phyloP scores from a whole-genome alignment of 352 stramenopile genomes.

The Plasmopara halstedii region DNA sequence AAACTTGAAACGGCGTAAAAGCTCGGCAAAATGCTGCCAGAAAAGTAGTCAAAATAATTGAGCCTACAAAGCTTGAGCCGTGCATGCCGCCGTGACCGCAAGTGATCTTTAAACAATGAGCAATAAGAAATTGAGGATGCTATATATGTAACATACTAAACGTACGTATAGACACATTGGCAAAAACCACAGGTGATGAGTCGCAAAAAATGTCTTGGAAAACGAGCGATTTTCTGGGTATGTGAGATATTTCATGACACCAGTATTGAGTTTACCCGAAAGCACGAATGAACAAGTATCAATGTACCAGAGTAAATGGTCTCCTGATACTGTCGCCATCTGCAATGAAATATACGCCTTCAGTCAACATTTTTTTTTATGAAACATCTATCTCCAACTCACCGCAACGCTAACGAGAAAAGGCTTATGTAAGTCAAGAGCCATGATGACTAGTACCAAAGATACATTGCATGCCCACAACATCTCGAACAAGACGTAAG shows the following conservation, averaged over 20 bases:
- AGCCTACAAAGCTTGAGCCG: constrained; percentile 50
- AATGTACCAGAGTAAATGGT: constrained; percentile 91
- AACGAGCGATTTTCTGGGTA: constrained; percentile 74
- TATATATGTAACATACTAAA: neutral
- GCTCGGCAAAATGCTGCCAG: constrained; percentile 48
- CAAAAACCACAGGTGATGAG: constrained; percentile 81
- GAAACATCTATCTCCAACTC: constrained; percentile 3
- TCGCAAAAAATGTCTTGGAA: constrained; percentile 74
- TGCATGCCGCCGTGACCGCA: constrained; percentile 67
- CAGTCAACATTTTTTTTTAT: too few species aligned
- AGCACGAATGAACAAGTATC: constrained; percentile 69
- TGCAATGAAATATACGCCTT: constrained; percentile 4
- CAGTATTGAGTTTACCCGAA: constrained; percentile 81
- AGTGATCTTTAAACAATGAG: constrained; percentile 37
- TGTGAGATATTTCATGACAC: constrained; percentile 87
- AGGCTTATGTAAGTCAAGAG: constrained; percentile 64
- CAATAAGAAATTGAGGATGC: neutral
- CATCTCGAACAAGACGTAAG: constrained; percentile 74
- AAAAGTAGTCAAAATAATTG: constrained; percentile 50
- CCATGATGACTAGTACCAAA: constrained; percentile 56
- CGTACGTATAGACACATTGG: constrained; percentile 70
- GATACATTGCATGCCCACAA: constrained; percentile 81
- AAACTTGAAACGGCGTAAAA: constrained; percentile 62
- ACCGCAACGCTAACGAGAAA: constrained; percentile 76
- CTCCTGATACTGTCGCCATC: constrained; percentile 88